A percentile compares a stretch with the other conserved stretches of the same genome.
Evolutionary conservation across 768 basidiomycete species (phyloP).

Genomic region (Rhizopogon vulgaris): DNA sequence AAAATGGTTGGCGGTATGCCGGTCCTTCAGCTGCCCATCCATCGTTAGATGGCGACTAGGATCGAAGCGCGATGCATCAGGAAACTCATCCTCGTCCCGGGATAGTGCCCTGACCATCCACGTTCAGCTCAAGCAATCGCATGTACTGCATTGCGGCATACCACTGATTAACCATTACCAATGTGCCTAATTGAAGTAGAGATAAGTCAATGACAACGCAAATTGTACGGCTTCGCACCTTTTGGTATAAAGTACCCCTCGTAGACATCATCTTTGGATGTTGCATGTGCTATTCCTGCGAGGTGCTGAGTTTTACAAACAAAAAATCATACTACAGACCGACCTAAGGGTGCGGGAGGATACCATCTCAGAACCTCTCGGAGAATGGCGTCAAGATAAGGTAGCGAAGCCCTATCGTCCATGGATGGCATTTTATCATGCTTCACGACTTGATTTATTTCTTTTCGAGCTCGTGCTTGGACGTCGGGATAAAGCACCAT

Average conservation of each 20-base stretch:
- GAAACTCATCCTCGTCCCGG: background rate
- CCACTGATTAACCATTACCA: conserved; percentile 13
- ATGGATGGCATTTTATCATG: too few relatives aligned
- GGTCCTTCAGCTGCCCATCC: background rate
- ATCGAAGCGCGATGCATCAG: conserved; percentile 1
- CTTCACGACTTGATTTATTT: too few relatives aligned
- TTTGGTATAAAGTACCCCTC: conserved; percentile 23
- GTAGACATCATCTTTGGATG: conserved; percentile 32
- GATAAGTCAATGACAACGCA: too few relatives aligned
- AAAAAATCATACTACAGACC: background rate
- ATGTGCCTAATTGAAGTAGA: conserved; percentile 8
- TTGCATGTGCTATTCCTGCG: conserved; percentile 14
- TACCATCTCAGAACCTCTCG: too few relatives aligned
- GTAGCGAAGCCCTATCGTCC: too few relatives aligned
- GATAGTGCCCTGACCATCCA: background rate
- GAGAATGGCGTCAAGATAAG: too few relatives aligned
- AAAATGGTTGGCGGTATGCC: background rate
- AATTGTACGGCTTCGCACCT: too few relatives aligned
- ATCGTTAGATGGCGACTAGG: background rate
- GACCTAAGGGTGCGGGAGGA: too few relatives aligned
- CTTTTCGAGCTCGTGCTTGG: too few relatives aligned
- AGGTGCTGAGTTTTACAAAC: background rate
- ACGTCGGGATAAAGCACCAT: too few relatives aligned
- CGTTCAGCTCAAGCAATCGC: background rate
- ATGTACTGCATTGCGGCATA: background rate